Conservation (phyloP, 2,329 filamentous ascomycete genomes). For the Pseudocercospora musae region DNA sequence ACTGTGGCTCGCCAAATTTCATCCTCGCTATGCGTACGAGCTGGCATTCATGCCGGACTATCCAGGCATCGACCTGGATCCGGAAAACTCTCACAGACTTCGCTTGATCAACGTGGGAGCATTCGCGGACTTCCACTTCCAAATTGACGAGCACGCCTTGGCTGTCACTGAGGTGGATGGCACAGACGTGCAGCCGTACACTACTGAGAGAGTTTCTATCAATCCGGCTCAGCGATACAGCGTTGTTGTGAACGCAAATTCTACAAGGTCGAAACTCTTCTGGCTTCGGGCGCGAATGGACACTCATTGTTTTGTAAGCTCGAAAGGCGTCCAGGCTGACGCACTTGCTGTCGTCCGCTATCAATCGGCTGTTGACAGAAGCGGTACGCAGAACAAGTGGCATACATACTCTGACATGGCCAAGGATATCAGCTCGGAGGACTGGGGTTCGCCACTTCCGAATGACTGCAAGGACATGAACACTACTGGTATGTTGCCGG, state of each 20-base stretch:
- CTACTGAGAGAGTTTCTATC: slow-evolving; percentile 58
- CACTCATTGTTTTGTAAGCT: slow-evolving; percentile 56
- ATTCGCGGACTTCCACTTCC: slow-evolving; percentile 64
- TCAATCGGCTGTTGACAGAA: slow-evolving; percentile 5
- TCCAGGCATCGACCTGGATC: slow-evolving; percentile 36
- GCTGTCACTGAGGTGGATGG: slow-evolving; percentile 66
- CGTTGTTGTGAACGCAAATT: slow-evolving; percentile 56
- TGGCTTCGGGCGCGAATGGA: slow-evolving; percentile 59
- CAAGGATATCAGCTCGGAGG: slow-evolving; percentile 37
- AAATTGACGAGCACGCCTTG: slow-evolving; percentile 62
- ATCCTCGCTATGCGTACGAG: neutral
- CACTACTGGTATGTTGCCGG: slow-evolving; percentile 46
- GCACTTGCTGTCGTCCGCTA: slow-evolving; percentile 53
- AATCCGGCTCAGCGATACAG: slow-evolving; percentile 69
- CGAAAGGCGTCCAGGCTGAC: slow-evolving; percentile 46
- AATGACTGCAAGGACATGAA: slow-evolving; percentile 53
- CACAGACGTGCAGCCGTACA: slow-evolving; percentile 55
- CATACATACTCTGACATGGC: slow-evolving; percentile 26
- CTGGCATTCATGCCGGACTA: slow-evolving; percentile 16
- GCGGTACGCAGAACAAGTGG: neutral
- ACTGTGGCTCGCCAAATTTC: neutral
- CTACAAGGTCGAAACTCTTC: slow-evolving; percentile 28
- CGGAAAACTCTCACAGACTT: slow-evolving; percentile 54
- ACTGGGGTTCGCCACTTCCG: slow-evolving; percentile 51
- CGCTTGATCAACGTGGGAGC: slow-evolving; percentile 63